Percentiles rank a stretch among this genome's conserved stretches.
These are phyloP conservation scores for Bombardia bombarda DNA, from an alignment of 495 filamentous ascomycete genomes.

Conservation along the genomic window DNA sequence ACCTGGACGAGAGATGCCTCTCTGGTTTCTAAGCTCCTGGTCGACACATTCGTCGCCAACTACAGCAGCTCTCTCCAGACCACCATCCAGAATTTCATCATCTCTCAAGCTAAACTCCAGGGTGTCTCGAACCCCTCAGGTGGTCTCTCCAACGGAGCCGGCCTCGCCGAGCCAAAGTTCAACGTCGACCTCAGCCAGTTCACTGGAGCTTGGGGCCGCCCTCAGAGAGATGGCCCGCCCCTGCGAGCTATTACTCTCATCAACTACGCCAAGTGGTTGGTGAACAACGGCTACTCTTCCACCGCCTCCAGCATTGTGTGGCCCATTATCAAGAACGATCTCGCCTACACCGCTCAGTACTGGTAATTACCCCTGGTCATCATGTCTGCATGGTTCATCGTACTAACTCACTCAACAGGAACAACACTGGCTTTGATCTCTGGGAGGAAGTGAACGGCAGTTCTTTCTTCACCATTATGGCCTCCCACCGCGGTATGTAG, in stretches of 20 bases:
- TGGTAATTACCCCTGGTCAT: slow-evolving; percentile 35
- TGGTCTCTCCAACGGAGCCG: slow-evolving; percentile 36
- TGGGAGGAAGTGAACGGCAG: slow-evolving; percentile 62
- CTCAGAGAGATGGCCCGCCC: slow-evolving; percentile 65
- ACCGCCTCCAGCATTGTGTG: slow-evolving; percentile 40
- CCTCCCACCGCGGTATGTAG: slow-evolving; percentile 28
- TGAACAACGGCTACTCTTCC: slow-evolving; percentile 37
- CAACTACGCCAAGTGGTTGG: slow-evolving; percentile 39
- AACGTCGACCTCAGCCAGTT: slow-evolving; percentile 51
- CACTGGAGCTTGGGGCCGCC: slow-evolving; percentile 60
- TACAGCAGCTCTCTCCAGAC: slow-evolving; percentile 42
- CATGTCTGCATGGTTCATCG: neutral
- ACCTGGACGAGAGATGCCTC: slow-evolving; percentile 71
- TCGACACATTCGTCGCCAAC: slow-evolving; percentile 50
- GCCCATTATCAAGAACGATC: slow-evolving; percentile 59
- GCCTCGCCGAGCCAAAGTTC: slow-evolving; percentile 56
- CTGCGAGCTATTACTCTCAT: slow-evolving; percentile 54
- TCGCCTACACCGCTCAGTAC: slow-evolving; percentile 62
- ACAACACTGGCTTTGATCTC: slow-evolving; percentile 58
- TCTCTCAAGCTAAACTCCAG: slow-evolving; percentile 53
- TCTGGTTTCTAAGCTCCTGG: slow-evolving; percentile 51
- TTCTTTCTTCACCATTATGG: slow-evolving; percentile 49
- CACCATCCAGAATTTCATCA: slow-evolving; percentile 51
- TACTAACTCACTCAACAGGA: slow-evolving; percentile 19
- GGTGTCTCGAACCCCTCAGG: slow-evolving; percentile 55